Evolutionary conservation across 768 basidiomycete genomes (phyloP), one percentile per base, ranked within the genome.

Genomic region (Termitomyces titanicus): DNA sequence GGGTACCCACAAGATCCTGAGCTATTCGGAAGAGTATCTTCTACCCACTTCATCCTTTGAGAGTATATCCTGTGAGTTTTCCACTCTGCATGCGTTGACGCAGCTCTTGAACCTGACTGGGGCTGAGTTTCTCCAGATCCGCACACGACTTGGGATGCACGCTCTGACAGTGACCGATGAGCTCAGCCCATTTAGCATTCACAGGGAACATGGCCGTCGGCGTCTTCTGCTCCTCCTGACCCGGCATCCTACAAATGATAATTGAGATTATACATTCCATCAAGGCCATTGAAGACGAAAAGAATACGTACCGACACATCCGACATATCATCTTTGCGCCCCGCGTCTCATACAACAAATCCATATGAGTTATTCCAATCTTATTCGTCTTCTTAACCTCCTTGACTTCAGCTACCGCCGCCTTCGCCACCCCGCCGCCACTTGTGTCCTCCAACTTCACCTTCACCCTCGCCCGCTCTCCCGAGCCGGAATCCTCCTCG

Each of bases 91-190:
- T 44, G 13, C 64, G 57, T 39, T 68, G 68, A 11, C 58, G 42
- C 54, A 66, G 64, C 60, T 75, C 73, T 17, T 68, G 66, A 15
- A 75, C 63, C 62, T 73, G 71, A 37, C 61, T 62, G 0, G 68
- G 64, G 10, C 61, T 63, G 47, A 73, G 54, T 57, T 58, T 64
- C 44, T 70, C 69, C 20, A 75, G 54, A 42, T 69, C 71, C 29
- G 62, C 61, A 39, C 70, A 73, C 7, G 59, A 62, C 18, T 68
- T 65, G 6, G 68, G 61, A 47, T 75, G 73, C 18, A 62, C 64
- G 1, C 37, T 43, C 60, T 66, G 62, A 53, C 65, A 68, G 53
- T 75, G 73, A 4, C 66, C 64, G 10, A 70, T 59, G 12, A 75
- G 66, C 18, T 68, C 70, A 9, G 52, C 50, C 71, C 71, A 72